Base-by-base conservation (phyloP, 2,329 filamentous ascomycete genomes). In the Colletotrichum sansevieriae region DNA sequence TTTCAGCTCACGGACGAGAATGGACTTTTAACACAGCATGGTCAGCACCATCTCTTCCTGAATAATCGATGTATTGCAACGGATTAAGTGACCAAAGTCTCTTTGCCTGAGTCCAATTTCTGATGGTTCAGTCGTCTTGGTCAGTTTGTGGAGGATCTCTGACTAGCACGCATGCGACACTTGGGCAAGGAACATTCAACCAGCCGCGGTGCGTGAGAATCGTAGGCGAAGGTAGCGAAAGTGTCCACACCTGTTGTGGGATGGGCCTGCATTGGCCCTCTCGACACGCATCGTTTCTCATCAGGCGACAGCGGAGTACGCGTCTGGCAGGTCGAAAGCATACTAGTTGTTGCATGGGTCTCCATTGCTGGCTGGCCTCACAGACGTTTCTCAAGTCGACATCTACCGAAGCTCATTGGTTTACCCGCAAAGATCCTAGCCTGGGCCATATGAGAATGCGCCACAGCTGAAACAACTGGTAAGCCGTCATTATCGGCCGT, bases 391-490 rank as follows among this genome's bases (percentile, higher is more conserved):
- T 65, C 39, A n/a, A 15, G 62, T 61, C 65, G 25, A 52, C 66
- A 18, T 6, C 15, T 15, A 41, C n/a, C 33, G 51, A 29, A 39
- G 25, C 6, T 78, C 75, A 80, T 79, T 79, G 78, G 76, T 57
- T 67, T 52, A 20, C 29, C 29, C 56, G 61, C 55, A 52, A 61
- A 39, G 57, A 75, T 73, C 73, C 73, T 74, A 72, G 72, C 71
- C 68, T 71, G 71, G 72, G 68, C 71, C 72, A 74, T 72, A 73
- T 71, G 70, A 72, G 71, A 73, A 75, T 71, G 74, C 78, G 78
- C 79, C 78, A 79, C 78, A 77, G 79, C 78, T 81, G 78, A 79
- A 76, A 73, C 71, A 67, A 65, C 47, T 55, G 29, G n/a, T 15
- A 58, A 33, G 29, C 61, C 61, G 54, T 59, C 22, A 18, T 18